These are phyloP conservation scores for Clitopilus passeckerianus DNA, from an alignment of 768 basidiomycete genomes.

Conservation along the genomic window DNA sequence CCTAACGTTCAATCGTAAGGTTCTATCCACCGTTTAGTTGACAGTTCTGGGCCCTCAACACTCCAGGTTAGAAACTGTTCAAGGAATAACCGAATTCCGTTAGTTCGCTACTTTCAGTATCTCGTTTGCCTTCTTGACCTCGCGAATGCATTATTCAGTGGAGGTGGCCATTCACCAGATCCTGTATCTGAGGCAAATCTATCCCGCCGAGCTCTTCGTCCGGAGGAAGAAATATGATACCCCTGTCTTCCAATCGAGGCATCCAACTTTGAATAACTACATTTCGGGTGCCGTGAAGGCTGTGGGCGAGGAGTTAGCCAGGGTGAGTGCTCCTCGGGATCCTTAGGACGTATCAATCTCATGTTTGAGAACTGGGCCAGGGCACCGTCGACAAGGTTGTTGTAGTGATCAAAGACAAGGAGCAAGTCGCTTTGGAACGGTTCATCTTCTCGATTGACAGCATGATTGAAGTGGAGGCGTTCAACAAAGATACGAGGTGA, in stretches of 20 bases:
- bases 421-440: constrained; percentile 80
- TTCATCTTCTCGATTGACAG: constrained; percentile 86
- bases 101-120: constrained; percentile 15
- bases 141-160: constrained; percentile 45
- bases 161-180: constrained; percentile 93
- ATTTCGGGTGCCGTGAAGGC: constrained; percentile 85
- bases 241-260: constrained; percentile 90
- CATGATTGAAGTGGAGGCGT: constrained; percentile 68
- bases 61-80: constrained; percentile 45
- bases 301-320: constrained; percentile 69
- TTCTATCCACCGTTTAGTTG: not conserved
- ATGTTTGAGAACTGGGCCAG: constrained; percentile 29
- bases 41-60: too few relatives aligned
- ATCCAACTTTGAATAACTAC: constrained; percentile 84
- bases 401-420: constrained; percentile 78
- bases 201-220: constrained; percentile 84
- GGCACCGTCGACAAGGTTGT: constrained; percentile 78
- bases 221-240: constrained; percentile 87
- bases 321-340: constrained; percentile 34
- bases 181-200: constrained; percentile 85
- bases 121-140: constrained; percentile 1
- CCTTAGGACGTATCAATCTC: not conserved
- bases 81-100: constrained; percentile 72
- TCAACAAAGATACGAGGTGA: constrained; percentile 68
- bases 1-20: constrained; percentile 29